Conservation (phyloP, 2,329 filamentous ascomycete genomes). For the Hansfordia pulvinata region DNA sequence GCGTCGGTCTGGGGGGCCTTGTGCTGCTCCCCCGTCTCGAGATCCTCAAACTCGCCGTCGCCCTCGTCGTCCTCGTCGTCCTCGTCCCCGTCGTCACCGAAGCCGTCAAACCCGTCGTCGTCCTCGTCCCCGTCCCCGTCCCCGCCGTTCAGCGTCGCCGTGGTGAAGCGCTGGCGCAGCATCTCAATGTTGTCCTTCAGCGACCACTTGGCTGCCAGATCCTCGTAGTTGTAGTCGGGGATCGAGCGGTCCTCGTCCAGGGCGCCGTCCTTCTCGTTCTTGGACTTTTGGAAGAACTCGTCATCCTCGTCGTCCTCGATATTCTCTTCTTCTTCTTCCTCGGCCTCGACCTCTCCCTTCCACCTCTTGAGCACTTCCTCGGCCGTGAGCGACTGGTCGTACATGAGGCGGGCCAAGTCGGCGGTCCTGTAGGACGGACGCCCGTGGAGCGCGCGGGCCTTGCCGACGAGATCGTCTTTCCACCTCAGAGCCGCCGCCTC, state of each 20-base stretch:
- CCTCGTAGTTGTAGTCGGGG: constrained; percentile 66
- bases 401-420: constrained; percentile 79
- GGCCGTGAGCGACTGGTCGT: constrained; percentile 67
- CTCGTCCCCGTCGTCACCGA: constrained; percentile 35
- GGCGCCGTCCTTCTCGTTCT: constrained; percentile 52
- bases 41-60: constrained; percentile 73
- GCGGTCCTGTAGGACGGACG: constrained; percentile 62
- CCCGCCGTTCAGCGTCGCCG: constrained; percentile 44
- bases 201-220: constrained; percentile 76
- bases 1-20: constrained; percentile 23
- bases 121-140: constrained; percentile 41
- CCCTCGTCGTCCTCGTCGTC: constrained; percentile 46
- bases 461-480: constrained; percentile 77
- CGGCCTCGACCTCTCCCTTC: constrained; percentile 50
- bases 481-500: constrained; percentile 65
- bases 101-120: constrained; percentile 29
- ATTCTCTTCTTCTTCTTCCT: constrained; percentile 42
- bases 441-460: constrained; percentile 58
- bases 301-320: constrained; percentile 45
- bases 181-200: constrained; percentile 63
- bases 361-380: constrained; percentile 66
- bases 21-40: constrained; percentile 62
- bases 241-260: constrained; percentile 66
- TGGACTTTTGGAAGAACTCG: constrained; percentile 51
- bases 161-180: constrained; percentile 63